phyloP scores from a whole-genome alignment of 345 rosid species.

The Syzygium aqueum region DNA sequence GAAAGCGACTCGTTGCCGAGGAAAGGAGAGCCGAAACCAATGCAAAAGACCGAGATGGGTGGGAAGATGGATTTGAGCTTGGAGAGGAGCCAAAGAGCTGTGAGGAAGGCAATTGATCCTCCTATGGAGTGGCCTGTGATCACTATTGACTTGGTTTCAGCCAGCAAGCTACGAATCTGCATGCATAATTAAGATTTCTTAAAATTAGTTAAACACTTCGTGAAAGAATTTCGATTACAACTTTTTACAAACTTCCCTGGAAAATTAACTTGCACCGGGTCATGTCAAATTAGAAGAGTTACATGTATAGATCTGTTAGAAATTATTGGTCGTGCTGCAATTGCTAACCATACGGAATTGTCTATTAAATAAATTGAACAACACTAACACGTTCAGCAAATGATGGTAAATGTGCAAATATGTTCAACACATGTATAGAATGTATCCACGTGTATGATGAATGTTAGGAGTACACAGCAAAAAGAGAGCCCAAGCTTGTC shows the following conservation, averaged over 20 bases:
- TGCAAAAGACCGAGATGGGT: conserved; percentile 38
- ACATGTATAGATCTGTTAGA: no score
- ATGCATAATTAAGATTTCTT: accelerated
- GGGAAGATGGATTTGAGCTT: conserved; percentile 6
- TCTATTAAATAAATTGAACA: no score
- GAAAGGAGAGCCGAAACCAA: conserved; percentile 75
- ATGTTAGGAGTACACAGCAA: no score
- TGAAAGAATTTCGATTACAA: neutral
- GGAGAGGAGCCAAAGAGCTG: conserved; percentile 65
- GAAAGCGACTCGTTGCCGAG: conserved; percentile 62
- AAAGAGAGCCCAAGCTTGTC: no score
- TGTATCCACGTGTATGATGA: neutral
- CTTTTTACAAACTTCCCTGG: accelerated
- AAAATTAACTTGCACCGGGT: accelerated
- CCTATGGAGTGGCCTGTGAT: conserved; percentile 77
- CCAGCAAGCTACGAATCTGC: conserved; percentile 28
- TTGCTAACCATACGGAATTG: neutral
- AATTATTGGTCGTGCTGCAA: neutral
- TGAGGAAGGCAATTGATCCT: conserved; percentile 54
- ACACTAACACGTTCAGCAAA: accelerated
- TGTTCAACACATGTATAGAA: accelerated
- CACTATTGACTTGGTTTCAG: conserved; percentile 38
- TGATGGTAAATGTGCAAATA: no score
- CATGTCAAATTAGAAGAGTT: no score
- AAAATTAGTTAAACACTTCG: no score